Evolutionary conservation across 805 yeast species (phyloP), one percentile per base, ranked within the genome.

Genomic region (Isabelozyma pseudorhagii): DNA sequence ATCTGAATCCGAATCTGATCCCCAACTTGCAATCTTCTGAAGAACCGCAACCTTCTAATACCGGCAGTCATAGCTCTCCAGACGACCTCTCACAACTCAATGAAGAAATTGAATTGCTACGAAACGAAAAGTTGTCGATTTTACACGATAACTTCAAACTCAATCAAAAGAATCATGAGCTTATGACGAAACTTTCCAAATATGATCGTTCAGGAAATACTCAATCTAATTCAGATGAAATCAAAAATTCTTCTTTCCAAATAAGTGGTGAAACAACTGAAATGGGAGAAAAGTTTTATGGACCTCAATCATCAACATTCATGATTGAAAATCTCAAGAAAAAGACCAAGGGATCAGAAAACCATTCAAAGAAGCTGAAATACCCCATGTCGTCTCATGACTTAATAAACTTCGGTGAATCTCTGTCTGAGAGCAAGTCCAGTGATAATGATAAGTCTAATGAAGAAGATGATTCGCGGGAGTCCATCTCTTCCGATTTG

Each of bases 231-330:
- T 25, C 29, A 9, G 36, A 13, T 41, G 21, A 38, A 31, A 40
- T 5, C 18, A 31, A 9, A 31, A 31, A 8, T 8, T 5, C 34
- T 14, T 38, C 38, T 11, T 52, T 66, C 31, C 43, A 46, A 3
- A 66, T 71, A 10, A 49, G 63, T 7, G 75, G 75, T 3, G 75
- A 70, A 53, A 68, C 74, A 18, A 61, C 71, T 25, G 76, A 72
- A 52, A 47, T 55, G 14, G 77, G 75, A 34, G 70, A 68, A 29
- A 76, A 75, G 49, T 79, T 74, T 53, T 79, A 77, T 55, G 82
- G 82, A 0, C 82, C 83, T 1, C 78, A 72, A 50, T 75, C 80
- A n/a, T 69, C 78, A 6, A 62, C 65, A 40, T 78, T 65, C 55
- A 78, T 79, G 82, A 71, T 77, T 38, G 72, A 73, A 36, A 59